Base-by-base conservation (phyloP, 345 rosid species). In the Eucalyptus brandiana region DNA sequence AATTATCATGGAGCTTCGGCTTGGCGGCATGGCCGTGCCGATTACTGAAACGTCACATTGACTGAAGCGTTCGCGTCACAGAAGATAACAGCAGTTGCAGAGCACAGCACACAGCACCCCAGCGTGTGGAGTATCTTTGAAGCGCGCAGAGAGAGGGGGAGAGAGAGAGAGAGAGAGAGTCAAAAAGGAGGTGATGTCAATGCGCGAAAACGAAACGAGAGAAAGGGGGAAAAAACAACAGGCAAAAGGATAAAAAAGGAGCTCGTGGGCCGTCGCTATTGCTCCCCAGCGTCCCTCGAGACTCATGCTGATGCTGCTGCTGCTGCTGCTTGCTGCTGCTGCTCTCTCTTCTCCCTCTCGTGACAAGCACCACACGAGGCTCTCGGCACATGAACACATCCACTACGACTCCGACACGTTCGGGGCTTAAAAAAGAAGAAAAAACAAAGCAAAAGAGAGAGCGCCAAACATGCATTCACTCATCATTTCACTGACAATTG, bases 371-470 rank as follows among this genome's bases (percentile, higher is more conserved):
- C 83, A 24, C 47, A 76, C 83, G 83, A 76, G 47, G 24, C 83
- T 40, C 83, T 76, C 83, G 5, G 83, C 47, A 76, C 83, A 72
- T 72, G 83, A 37, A 37, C 83, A 37, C 42, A 37, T 72, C 45
- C 45, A 3, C 47, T 37, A 23, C 83, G 28, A 37, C 9, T 12
- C 83, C 83, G 83, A 72, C 83, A 76, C 24, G 47, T 40, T 6
- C 47, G 12, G 16, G 13, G 45, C 5, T 40, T 23, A 1, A 0
- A 10, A 5, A 34, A 17, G 16, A 15, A 6, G 0, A 6, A 14
- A 62, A 13, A 4, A 30, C 28, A 60, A 9, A 62, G 14, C 17
- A 28, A 12, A 30, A 6, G 8, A 6, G 34, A 12, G 32, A 34
- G 42, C 42, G 12, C 47, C 28, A 37, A 5, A 76, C 83, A 21